Evolutionary conservation across 2,329 filamentous ascomycete genomes (phyloP).

Genomic region (Cryphonectria radicalis): DNA sequence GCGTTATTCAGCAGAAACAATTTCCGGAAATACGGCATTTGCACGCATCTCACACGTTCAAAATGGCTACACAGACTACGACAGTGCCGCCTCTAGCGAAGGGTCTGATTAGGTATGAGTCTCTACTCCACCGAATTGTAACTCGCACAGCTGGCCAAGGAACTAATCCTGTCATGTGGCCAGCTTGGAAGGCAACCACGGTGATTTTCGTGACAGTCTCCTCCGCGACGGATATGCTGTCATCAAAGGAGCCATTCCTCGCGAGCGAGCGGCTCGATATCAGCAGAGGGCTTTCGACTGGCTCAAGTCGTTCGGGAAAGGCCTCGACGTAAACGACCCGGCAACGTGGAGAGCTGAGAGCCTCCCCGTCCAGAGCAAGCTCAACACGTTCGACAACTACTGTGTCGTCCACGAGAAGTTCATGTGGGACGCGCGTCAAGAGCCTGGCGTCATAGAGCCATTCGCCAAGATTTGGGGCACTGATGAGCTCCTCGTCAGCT

Average conservation of each 20-base stretch:
- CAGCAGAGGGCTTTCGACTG: conserved; percentile 34
- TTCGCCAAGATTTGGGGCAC: conserved; percentile 46
- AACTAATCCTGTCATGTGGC: too few relatives aligned
- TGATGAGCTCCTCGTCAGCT: conserved; percentile 41
- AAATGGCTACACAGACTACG: not conserved
- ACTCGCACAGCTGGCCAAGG: too few relatives aligned
- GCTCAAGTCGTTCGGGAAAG: conserved; percentile 31
- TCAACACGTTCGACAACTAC: conserved; percentile 39
- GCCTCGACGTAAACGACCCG: conserved; percentile 35
- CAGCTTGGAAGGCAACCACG: conserved; percentile 32
- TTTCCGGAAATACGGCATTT: too few relatives aligned
- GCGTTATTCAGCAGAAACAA: too few relatives aligned
- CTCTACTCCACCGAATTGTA: too few relatives aligned
- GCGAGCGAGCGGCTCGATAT: conserved; percentile 44
- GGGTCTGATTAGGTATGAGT: not conserved
- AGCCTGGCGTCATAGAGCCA: conserved; percentile 43
- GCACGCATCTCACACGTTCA: too few relatives aligned
- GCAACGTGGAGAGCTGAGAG: conserved; percentile 42
- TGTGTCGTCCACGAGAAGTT: conserved; percentile 44
- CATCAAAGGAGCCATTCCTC: conserved; percentile 49
- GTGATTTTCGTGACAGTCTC: conserved; percentile 51
- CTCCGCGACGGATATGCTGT: conserved; percentile 40
- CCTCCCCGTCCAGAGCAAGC: conserved; percentile 42
- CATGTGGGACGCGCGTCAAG: conserved; percentile 41
- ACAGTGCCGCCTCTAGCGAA: not conserved